These are phyloP conservation scores for Neonectria sp. DNA, from an alignment of 2,329 filamentous ascomycete species.

Conservation along the genomic window DNA sequence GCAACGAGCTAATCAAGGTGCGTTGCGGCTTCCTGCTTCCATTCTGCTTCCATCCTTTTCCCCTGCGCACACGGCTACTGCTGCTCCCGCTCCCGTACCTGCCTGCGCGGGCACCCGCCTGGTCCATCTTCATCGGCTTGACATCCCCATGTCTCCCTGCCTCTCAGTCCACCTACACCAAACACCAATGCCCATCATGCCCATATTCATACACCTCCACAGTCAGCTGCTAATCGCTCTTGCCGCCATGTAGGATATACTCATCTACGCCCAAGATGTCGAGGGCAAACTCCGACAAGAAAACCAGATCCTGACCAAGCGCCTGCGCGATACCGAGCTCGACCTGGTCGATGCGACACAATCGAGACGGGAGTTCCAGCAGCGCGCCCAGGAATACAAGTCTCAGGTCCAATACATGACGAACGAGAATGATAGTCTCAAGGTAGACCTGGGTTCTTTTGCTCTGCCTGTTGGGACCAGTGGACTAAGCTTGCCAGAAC, in stretches of 20 bases:
- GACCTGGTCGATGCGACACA: conserved; percentile 66
- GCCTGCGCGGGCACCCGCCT: background rate
- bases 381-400: conserved; percentile 60
- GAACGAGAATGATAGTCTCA: conserved; percentile 60
- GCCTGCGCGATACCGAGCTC: conserved; percentile 62
- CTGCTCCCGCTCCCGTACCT: background rate
- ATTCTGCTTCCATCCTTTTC: conserved; percentile 7
- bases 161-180: background rate
- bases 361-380: conserved; percentile 66
- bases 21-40: conserved; percentile 29
- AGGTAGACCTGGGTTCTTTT: conserved; percentile 55
- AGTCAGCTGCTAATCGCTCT: conserved; percentile 19
- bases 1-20: conserved; percentile 65
- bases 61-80: background rate
- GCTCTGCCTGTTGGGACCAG: background rate
- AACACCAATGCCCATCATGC: background rate
- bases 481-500: conserved; percentile 55
- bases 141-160: background rate
- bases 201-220: background rate
- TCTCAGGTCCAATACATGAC: conserved; percentile 52
- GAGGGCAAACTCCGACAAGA: conserved; percentile 62
- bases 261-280: conserved; percentile 56
- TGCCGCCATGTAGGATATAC: conserved; percentile 47
- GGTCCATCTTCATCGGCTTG: background rate
- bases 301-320: conserved; percentile 58